Evolutionary conservation across 208 protist species (phyloP), one percentile per base, ranked within the genome.

Genomic region (Trypanosoma avium): DNA sequence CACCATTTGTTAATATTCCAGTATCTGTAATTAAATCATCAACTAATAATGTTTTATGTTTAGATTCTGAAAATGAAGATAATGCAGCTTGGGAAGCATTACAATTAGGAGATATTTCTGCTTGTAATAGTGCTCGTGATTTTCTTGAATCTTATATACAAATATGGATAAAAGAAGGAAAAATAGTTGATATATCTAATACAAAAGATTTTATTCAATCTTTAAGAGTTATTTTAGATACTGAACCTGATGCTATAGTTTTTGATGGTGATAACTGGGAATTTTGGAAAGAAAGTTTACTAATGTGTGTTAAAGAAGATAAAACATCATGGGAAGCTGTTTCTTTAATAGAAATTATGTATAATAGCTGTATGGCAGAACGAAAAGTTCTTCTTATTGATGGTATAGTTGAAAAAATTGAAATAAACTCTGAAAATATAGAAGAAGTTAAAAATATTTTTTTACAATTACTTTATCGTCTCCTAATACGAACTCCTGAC

Each of bases 151-250:
- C 33, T 3, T 73, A 48, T 56, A 3, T 61, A n/a, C 35, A 35
- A 36, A 27, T 57, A 43, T 69, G 56, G 54, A 24, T 40, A 26
- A 45, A 63, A 40, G 38, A 47, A 26, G 43, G 35, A 33, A 29
- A 3, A 2, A 26, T 54, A 17, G 27, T 77, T 8, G 15, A 24
- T 13, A 71, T 76, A 36, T 59, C 53, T 32, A 79, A 81, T 40
- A 59, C 79, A 54, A 61, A 67, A 5, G 70, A 61, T 4, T 52
- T 86, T 35, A 57, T 86, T n/a, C n/a, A 47, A 3, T 43, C 48
- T 19, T 42, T 92, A 13, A 56, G 50, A 7, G 50, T 15, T 7
- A 29, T 65, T 10, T 17, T 53, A 17, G 40, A 64, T 1, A 38
- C 57, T 10, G 58, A 61, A 8, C 8, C 32, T 36, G 47, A 65